Evolutionary conservation across 2,329 filamentous ascomycete genomes (phyloP).

Genomic region (Dryadomyces quercus-mongolicae): DNA sequence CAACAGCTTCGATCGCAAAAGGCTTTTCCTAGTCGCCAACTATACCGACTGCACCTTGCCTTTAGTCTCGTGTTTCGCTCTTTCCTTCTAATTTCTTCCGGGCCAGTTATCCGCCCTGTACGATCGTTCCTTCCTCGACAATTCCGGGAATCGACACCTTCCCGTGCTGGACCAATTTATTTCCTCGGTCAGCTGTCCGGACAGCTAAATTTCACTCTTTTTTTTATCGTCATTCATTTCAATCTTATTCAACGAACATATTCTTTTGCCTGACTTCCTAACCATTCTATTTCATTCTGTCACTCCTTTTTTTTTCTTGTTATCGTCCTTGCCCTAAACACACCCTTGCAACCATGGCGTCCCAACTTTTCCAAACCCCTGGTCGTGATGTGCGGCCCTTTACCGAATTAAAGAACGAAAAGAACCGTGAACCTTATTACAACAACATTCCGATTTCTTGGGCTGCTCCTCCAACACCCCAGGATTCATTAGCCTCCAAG

Average conservation of each 20-base stretch:
- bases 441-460: not conserved
- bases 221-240: not conserved
- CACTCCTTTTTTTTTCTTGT: not conserved
- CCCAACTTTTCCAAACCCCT: not conserved
- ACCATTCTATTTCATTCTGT: not conserved
- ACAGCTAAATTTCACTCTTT: not conserved
- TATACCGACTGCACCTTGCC: not conserved
- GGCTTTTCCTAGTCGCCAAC: not conserved
- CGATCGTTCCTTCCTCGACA: not conserved
- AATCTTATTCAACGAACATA: not conserved
- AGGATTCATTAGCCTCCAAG: slow-evolving; percentile 5
- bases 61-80: not conserved
- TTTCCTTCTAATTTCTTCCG: not conserved
- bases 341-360: not conserved
- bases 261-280: not conserved
- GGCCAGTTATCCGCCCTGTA: not conserved
- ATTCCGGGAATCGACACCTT: not conserved
- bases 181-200: not conserved
- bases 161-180: not conserved
- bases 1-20: not conserved
- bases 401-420: not conserved
- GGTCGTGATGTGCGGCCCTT: not conserved
- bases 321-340: not conserved
- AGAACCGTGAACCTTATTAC: not conserved
- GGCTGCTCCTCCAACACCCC: slow-evolving; percentile 5